Conservation (phyloP, 2,329 filamentous ascomycete species). For the Pestalotiopsis fici region DNA sequence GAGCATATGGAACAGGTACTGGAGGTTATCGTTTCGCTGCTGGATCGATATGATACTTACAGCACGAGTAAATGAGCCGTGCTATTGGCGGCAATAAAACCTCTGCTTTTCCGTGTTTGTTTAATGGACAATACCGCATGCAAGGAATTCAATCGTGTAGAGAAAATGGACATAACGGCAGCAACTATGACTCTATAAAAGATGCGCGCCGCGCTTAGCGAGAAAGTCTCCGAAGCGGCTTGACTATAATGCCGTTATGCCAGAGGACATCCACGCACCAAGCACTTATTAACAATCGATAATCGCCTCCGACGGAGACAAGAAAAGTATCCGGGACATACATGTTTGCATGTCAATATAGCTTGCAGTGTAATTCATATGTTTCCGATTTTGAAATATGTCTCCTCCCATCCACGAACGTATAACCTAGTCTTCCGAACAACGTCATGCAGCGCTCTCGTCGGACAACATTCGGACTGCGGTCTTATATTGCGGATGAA, state of each 20-base stretch:
- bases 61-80: not conserved
- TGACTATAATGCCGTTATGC: not conserved
- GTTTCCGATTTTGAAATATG: not conserved
- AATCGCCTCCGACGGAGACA: not conserved
- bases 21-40: not conserved
- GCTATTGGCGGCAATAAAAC: not conserved
- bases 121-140: no score
- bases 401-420: not conserved
- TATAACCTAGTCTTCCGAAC: no score
- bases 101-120: accelerated
- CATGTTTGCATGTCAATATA: not conserved
- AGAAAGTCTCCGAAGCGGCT: not conserved
- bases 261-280: no score
- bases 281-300: not conserved
- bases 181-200: not conserved
- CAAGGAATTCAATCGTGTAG: not conserved
- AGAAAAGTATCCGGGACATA: not conserved
- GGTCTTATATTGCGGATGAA: no score
- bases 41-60: not conserved
- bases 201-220: not conserved
- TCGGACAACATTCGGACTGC: no score
- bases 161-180: not conserved
- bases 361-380: not conserved
- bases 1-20: not conserved
- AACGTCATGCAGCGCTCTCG: no score